Percentiles rank a stretch among this genome's conserved stretches.
These are phyloP conservation scores for Lecanicillium sp. DNA, from an alignment of 2,329 filamentous ascomycete genomes.

Conservation along the genomic window DNA sequence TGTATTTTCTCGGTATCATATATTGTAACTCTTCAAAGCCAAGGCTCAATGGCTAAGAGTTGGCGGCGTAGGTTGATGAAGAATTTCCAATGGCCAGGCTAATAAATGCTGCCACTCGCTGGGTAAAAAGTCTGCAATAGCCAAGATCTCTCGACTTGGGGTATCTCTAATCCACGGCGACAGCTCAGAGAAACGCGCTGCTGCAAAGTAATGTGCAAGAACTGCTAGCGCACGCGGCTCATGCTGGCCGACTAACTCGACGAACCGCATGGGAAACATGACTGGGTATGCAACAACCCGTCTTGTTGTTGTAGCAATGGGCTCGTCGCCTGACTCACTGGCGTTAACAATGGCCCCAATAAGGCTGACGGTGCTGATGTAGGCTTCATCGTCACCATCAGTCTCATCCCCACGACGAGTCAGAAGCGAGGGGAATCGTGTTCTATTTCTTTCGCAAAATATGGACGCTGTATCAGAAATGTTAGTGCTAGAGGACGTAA, in stretches of 20 bases:
- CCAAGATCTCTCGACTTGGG: conserved; percentile 7
- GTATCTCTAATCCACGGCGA: conserved; percentile 12
- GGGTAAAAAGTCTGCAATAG: conserved; percentile 6
- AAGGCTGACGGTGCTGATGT: conserved; percentile 11
- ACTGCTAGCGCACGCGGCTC: conserved; percentile 15
- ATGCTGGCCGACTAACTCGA: conserved; percentile 11
- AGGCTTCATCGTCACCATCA: conserved; percentile 11
- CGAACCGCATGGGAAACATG: conserved; percentile 12
- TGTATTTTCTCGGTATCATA: no score
- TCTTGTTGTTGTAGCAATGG: conserved; percentile 9
- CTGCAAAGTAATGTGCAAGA: conserved; percentile 16
- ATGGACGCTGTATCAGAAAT: conserved; percentile 9
- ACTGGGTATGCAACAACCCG: conserved; percentile 14
- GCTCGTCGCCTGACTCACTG: conserved; percentile 9
- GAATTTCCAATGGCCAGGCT: conserved; percentile 9
- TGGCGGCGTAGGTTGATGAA: neutral
- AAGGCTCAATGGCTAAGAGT: neutral
- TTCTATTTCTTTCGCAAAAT: conserved; percentile 3
- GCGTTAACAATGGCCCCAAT: conserved; percentile 12
- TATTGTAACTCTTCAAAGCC: no score
- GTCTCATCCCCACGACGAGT: conserved; percentile 3
- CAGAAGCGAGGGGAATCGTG: conserved; percentile 10
- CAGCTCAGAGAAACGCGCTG: conserved; percentile 8
- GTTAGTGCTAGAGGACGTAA: conserved; percentile 9
- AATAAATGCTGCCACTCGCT: conserved; percentile 7